Percentiles rank a stretch among this genome's conserved stretches.
phyloP scores from a whole-genome alignment of 1,139 yeast species.

The Blastobotrys illinoisensis region DNA sequence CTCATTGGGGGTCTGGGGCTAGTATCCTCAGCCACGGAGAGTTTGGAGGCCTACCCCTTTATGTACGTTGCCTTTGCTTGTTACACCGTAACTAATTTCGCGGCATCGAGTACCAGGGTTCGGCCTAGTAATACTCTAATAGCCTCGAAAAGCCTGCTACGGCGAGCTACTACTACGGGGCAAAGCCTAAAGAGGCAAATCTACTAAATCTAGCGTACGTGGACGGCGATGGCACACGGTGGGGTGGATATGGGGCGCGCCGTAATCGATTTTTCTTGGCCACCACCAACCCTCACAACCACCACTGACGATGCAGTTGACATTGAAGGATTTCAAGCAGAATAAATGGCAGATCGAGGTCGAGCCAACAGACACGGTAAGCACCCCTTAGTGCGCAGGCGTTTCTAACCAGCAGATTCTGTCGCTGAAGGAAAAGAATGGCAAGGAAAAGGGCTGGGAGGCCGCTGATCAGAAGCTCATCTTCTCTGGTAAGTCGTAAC shows the following conservation, averaged over 20 bases:
- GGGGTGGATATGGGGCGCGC: background rate
- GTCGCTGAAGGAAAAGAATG: constrained; percentile 69
- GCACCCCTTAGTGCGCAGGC: constrained; percentile 26
- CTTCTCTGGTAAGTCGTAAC: constrained; percentile 54
- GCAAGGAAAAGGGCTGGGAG: constrained; percentile 62
- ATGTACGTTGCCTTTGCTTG: too few relatives aligned
- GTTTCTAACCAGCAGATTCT: constrained; percentile 40
- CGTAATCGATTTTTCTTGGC: background rate
- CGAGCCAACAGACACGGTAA: constrained; percentile 61
- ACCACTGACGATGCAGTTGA: constrained; percentile 55
- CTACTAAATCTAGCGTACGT: too few relatives aligned
- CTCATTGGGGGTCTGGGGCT: too few relatives aligned
- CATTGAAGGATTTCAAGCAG: constrained; percentile 88
- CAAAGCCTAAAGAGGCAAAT: too few relatives aligned
- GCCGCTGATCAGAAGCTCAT: constrained; percentile 79
- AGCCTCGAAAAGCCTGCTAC: too few relatives aligned
- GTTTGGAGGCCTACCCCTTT: too few relatives aligned
- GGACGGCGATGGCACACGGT: too few relatives aligned
- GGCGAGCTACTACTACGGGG: too few relatives aligned
- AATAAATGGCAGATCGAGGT: constrained; percentile 78
- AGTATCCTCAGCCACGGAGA: too few relatives aligned
- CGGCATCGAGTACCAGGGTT: too few relatives aligned
- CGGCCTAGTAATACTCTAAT: too few relatives aligned
- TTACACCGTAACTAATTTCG: too few relatives aligned
- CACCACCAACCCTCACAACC: background rate